Base-by-base conservation (phyloP, 2,329 filamentous ascomycete species). In the Thermothelomyces thermophilus region DNA sequence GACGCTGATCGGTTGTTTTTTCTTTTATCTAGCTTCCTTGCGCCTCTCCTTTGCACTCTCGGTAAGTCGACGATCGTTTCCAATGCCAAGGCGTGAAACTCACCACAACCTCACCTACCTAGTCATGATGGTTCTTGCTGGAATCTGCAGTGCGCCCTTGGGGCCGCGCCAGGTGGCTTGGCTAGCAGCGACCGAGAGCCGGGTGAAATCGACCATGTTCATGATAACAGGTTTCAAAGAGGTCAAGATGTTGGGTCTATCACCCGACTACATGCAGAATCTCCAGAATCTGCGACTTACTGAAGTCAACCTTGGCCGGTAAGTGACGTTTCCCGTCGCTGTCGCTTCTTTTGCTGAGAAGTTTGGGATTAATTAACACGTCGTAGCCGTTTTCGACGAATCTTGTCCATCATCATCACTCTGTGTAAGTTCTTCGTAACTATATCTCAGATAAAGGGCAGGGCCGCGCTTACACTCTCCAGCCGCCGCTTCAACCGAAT, bases 171-270 rank as follows among this genome's bases (percentile, higher is more conserved):
- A 51, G 22, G n/a, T 51, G 13, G 48, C 48, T 8, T 51, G 48
- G 48, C 48, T 51, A n/a, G 37, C 43, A 1, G 43, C 48, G 5
- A 51, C 48, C 19, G 48, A 51, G 22, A 42, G 24, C 35, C 48
- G 48, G 2, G 48, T 51, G 30, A 51, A 51, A 20, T 51, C 48
- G 3, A 51, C 48, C 31, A 51, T 51, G 48, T 46, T 43, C 20
- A 51, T 51, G 48, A 51, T 51, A 13, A 24, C 48, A 5, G 43
- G 48, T 31, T 51, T 51, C 22, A 51, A 51, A 13, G 48, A 51
- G 19, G 44, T 51, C n/a, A 51, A 51, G 11, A 51, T 51, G 48
- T 31, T 51, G 5, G 48, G 48, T n/a, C n/a, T 51, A 3, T 33
- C 48, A 2, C 42, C 42, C 6, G 42, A 46, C 4, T 51, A 51